These are phyloP conservation scores for Trypanosoma conorhini DNA, from an alignment of 208 protist genomes.

Conservation along the genomic window DNA sequence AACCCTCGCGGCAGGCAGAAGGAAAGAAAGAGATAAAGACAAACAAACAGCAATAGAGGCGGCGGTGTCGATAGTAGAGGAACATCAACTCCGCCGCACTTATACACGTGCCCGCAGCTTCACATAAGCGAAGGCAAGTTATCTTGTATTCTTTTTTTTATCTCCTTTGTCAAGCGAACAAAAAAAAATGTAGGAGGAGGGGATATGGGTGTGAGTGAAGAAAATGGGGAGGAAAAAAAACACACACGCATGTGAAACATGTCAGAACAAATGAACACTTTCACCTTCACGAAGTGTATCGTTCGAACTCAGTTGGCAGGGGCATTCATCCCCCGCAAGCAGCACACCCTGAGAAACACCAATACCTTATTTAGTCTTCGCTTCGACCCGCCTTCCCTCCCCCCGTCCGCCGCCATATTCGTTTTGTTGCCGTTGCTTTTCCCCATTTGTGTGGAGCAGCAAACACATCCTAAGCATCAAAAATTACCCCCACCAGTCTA, in stretches of 20 bases:
- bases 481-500: background rate
- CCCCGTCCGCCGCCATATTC: background rate
- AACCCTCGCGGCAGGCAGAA: background rate
- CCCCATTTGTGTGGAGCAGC: background rate
- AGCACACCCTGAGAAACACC: background rate
- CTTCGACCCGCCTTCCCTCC: background rate
- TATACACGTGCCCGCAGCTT: too few species aligned
- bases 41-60: slow-evolving; percentile 5
- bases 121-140: too few species aligned
- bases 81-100: too few species aligned
- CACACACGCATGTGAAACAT: slow-evolving; percentile 1
- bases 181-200: too few species aligned
- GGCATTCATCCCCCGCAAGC: background rate
- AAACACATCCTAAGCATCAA: background rate
- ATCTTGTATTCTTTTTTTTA: too few species aligned
- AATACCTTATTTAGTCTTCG: background rate
- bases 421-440: background rate
- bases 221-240: slow-evolving; percentile 19
- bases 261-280: background rate
- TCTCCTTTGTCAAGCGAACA: too few species aligned
- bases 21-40: slow-evolving; percentile 21
- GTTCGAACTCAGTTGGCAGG: background rate
- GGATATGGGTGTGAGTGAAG: background rate
- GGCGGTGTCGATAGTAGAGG: too few species aligned
- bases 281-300: background rate